Evolutionary conservation across 345 rosid species (phyloP).

Genomic region (Bruguiera gymnorhiza): DNA sequence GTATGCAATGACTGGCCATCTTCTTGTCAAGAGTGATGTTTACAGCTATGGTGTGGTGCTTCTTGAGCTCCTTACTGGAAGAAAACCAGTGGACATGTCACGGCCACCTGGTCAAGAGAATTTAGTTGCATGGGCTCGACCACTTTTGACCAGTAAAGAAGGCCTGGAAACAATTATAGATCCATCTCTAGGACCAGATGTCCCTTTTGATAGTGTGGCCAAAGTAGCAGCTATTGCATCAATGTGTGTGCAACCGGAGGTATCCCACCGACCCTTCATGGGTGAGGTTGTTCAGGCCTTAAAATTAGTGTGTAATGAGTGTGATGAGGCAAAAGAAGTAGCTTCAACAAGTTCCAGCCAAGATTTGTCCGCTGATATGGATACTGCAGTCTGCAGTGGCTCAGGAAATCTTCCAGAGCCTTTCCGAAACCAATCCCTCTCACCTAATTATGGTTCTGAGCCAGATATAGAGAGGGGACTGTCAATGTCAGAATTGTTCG

Average conservation of each 20-base stretch:
- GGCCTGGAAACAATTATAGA: conserved; percentile 70
- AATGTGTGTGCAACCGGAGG: conserved; percentile 96
- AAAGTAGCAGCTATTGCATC: conserved; percentile 96
- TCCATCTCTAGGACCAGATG: conserved; percentile 56
- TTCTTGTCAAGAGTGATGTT: conserved; percentile 95
- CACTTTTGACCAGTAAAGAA: conserved; percentile 69
- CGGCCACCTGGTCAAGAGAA: conserved; percentile 90
- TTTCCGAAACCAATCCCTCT: conserved; percentile 28
- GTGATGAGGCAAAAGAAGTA: conserved; percentile 70
- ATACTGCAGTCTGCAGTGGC: conserved; percentile 39
- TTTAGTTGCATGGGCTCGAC: conserved; percentile 86
- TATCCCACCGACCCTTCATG: conserved; percentile 94
- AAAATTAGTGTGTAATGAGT: conserved; percentile 80
- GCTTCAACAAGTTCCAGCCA: conserved; percentile 50
- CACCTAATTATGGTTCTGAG: conserved; percentile 49
- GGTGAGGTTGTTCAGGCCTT: conserved; percentile 98
- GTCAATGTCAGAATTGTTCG: conserved; percentile 42
- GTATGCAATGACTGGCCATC: conserved; percentile 99
- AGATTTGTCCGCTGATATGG: conserved; percentile 48
- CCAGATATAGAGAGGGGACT: conserved; percentile 65
- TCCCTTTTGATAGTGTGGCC: conserved; percentile 72
- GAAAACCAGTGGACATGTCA: conserved; percentile 90
- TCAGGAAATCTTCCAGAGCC: conserved; percentile 42
- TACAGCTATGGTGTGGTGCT: conserved; percentile 98
- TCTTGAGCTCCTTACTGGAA: conserved; percentile 84